Conservation (phyloP, 495 filamentous ascomycete genomes). For the Aspergillus asperescens region DNA sequence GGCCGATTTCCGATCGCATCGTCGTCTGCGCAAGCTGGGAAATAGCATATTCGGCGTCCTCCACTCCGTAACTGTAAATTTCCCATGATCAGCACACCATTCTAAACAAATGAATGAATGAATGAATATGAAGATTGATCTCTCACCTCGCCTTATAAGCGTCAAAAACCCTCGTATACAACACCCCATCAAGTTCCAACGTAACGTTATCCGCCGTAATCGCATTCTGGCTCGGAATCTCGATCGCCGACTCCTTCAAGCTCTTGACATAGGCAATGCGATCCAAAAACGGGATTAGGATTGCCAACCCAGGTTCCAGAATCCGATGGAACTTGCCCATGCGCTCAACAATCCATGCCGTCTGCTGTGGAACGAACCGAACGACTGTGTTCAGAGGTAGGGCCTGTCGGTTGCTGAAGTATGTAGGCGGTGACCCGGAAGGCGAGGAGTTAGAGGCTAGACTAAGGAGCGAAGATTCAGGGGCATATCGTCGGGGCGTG, state of each 20-base stretch:
- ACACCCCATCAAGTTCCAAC: constrained; percentile 86
- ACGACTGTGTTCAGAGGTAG: constrained; percentile 91
- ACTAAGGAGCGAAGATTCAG: constrained; percentile 31
- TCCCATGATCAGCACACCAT: constrained; percentile 9
- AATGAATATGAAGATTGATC: neutral
- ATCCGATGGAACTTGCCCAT: constrained; percentile 97
- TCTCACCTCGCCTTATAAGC: constrained; percentile 89
- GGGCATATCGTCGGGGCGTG: constrained; percentile 28
- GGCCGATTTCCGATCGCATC: constrained; percentile 97
- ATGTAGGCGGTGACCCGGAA: constrained; percentile 32
- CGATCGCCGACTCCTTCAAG: constrained; percentile 90
- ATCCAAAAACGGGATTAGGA: constrained; percentile 86
- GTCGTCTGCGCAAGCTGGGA: constrained; percentile 96
- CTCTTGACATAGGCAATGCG: constrained; percentile 97
- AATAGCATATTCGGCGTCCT: constrained; percentile 98
- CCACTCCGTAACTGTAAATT: constrained; percentile 80
- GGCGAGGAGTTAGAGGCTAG: constrained; percentile 14
- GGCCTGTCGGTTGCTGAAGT: constrained; percentile 56
- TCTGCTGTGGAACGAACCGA: constrained; percentile 97
- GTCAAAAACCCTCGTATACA: constrained; percentile 94
- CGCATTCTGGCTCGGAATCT: constrained; percentile 92
- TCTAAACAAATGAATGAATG: neutral
- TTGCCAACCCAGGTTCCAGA: constrained; percentile 81
- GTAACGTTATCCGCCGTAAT: constrained; percentile 99
- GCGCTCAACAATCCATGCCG: constrained; percentile 98